A percentile compares a stretch with the other conserved stretches of the same genome.
Conservation (phyloP, 768 basidiomycete species). For the Trametes elegans region DNA sequence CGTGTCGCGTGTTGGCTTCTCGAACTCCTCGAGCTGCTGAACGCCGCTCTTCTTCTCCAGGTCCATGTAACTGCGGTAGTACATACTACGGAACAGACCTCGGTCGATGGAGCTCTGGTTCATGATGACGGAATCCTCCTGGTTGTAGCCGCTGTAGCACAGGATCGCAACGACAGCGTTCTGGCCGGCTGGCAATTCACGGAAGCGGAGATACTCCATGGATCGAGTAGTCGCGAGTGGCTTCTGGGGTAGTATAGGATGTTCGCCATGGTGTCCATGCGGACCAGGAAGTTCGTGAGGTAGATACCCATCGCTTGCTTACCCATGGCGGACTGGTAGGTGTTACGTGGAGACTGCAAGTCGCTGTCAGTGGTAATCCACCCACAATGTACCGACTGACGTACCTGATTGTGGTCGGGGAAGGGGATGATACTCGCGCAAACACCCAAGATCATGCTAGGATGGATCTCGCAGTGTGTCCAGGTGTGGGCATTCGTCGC, state of each 20-base stretch:
- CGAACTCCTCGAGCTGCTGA: constrained; percentile 91
- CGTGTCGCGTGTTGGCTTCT: constrained; percentile 90
- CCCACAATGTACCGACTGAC: constrained; percentile 27
- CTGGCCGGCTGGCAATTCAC: constrained; percentile 97
- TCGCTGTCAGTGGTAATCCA: too few species aligned
- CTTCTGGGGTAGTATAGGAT: constrained; percentile 99
- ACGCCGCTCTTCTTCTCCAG: constrained; percentile 95
- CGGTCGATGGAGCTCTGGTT: constrained; percentile 99
- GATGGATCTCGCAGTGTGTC: constrained; percentile 99
- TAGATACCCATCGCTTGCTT: constrained; percentile 99
- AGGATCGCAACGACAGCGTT: constrained; percentile 98
- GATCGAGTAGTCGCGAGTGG: constrained; percentile 97
- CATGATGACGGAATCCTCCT: constrained; percentile 99
- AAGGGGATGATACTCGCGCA: constrained; percentile 99
- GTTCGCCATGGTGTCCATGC: constrained; percentile 99
- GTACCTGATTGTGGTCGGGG: constrained; percentile 98
- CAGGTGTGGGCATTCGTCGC: constrained; percentile 84
- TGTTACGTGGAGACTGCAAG: constrained; percentile 94
- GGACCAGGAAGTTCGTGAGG: constrained; percentile 96
- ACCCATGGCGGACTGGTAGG: constrained; percentile 99
- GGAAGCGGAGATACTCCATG: constrained; percentile 99
- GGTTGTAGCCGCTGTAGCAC: constrained; percentile 99
- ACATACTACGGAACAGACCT: constrained; percentile 97
- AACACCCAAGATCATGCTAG: constrained; percentile 97
- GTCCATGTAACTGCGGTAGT: constrained; percentile 98